Percentiles rank a stretch among this genome's conserved stretches.
phyloP scores from a whole-genome alignment of 805 yeast species.

The Millerozyma miso region DNA sequence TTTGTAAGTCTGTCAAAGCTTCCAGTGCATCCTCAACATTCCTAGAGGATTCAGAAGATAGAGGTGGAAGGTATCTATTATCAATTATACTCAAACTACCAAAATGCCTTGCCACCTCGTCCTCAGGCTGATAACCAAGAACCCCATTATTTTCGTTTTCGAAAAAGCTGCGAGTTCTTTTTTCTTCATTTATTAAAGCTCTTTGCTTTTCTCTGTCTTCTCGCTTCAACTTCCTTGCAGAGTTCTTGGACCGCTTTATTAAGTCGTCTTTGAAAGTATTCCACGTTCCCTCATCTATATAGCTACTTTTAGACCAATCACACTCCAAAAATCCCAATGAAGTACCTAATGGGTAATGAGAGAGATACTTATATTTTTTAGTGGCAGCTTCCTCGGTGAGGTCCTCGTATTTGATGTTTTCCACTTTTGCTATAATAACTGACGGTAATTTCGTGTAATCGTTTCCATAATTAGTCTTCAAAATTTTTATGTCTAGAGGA shows the following conservation, averaged over 20 bases:
- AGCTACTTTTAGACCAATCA: constrained; percentile 57
- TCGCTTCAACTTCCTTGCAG: constrained; percentile 44
- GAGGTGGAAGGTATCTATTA: constrained; percentile 32
- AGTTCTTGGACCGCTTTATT: constrained; percentile 49
- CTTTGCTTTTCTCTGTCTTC: constrained; percentile 59
- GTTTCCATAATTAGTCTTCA: constrained; percentile 55
- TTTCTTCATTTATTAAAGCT: constrained; percentile 57
- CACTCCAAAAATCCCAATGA: constrained; percentile 81
- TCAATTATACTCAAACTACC: constrained; percentile 37
- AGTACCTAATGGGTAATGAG: constrained; percentile 83
- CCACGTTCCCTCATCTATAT: constrained; percentile 30
- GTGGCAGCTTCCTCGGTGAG: constrained; percentile 56
- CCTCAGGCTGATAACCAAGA: constrained; percentile 4
- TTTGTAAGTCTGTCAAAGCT: constrained; percentile 24
- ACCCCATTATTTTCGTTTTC: constrained; percentile 51
- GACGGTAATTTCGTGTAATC: constrained; percentile 67
- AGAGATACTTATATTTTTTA: constrained; percentile 65
- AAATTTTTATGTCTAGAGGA: constrained; percentile 72
- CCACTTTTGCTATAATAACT: constrained; percentile 56
- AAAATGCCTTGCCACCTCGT: constrained; percentile 16
- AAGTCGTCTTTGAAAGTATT: constrained; percentile 52
- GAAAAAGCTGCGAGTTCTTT: constrained; percentile 55
- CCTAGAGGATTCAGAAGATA: constrained; percentile 12
- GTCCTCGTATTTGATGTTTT: constrained; percentile 64
- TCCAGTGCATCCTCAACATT: constrained; percentile 8